Conservation (phyloP, 768 basidiomycete species). For the Calocera viscosa region DNA sequence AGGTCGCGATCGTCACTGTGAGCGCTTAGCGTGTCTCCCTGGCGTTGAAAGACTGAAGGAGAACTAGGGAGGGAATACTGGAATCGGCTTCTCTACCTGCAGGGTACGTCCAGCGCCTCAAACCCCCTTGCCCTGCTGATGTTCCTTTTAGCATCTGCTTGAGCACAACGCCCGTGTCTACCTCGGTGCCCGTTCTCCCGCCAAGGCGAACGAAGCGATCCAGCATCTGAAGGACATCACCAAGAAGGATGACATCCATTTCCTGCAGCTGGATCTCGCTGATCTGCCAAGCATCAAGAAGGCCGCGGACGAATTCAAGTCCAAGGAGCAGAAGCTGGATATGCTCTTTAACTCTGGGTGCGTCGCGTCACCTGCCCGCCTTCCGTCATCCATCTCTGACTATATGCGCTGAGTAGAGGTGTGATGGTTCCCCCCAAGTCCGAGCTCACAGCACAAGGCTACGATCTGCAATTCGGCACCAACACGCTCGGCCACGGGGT, state of each 20-base stretch:
- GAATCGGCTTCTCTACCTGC: not conserved
- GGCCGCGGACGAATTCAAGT: constrained; percentile 33
- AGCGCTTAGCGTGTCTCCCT: not conserved
- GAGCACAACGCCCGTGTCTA: constrained; percentile 2
- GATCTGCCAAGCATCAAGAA: constrained; percentile 12
- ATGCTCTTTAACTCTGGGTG: constrained; percentile 20
- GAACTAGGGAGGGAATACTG: not conserved
- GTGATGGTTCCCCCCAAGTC: constrained; percentile 18
- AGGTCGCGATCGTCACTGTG: constrained; percentile 11
- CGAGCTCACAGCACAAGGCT: constrained; percentile 20
- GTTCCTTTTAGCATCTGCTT: not conserved
- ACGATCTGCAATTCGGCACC: constrained; percentile 30
- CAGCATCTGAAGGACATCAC: constrained; percentile 36
- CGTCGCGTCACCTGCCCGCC: not conserved
- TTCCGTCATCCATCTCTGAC: no score
- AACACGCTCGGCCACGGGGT: constrained; percentile 51
- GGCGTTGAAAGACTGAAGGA: not conserved
- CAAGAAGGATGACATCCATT: constrained; percentile 22
- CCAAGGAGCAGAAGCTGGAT: constrained; percentile 17
- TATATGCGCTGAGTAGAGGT: no score
- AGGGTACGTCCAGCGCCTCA: not conserved
- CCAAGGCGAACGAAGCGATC: not conserved
- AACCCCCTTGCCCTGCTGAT: not conserved
- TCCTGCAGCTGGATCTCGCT: constrained; percentile 14
- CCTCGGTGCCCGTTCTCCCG: constrained; percentile 4